phyloP scores from a whole-genome alignment of 2,329 filamentous ascomycete genomes.

The Purpureocillium lavendulum region DNA sequence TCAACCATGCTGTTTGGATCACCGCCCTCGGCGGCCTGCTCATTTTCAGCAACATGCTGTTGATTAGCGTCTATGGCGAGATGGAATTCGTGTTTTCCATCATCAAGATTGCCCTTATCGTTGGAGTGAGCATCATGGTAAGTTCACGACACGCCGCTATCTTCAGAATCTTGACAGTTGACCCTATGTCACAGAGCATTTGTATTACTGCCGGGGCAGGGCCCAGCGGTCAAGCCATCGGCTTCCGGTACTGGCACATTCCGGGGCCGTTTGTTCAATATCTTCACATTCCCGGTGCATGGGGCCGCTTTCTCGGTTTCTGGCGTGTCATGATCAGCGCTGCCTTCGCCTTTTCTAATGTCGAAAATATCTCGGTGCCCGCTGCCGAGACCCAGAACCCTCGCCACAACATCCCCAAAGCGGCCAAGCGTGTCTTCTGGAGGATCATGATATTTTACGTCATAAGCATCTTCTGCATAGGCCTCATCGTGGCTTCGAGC shows the following conservation, averaged over 20 bases:
- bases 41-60: slow-evolving; percentile 43
- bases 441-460: slow-evolving; percentile 45
- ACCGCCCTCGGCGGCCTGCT: slow-evolving; percentile 45
- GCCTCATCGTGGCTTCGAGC: slow-evolving; percentile 36
- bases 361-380: slow-evolving; percentile 36
- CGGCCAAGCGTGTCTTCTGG: slow-evolving; percentile 47
- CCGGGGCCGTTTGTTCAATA: slow-evolving; percentile 41
- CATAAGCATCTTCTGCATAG: slow-evolving; percentile 40
- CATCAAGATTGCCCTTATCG: slow-evolving; percentile 49
- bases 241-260: slow-evolving; percentile 51
- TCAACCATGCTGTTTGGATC: slow-evolving; percentile 48
- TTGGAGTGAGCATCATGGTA: slow-evolving; percentile 57
- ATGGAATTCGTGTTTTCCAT: slow-evolving; percentile 50
- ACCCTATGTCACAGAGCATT: too few species aligned
- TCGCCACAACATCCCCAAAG: slow-evolving; percentile 36
- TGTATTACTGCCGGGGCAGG: slow-evolving; percentile 8
- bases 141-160: too few species aligned
- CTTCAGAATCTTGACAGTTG: too few species aligned
- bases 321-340: slow-evolving; percentile 21
- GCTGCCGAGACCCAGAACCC: slow-evolving; percentile 43
- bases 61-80: slow-evolving; percentile 49
- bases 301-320: slow-evolving; percentile 37
- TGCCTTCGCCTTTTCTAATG: slow-evolving; percentile 42
- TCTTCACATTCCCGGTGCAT: slow-evolving; percentile 42
- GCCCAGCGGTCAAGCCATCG: slow-evolving; percentile 44